A percentile compares a stretch with the other conserved stretches of the same genome.
Conservation (phyloP, 805 yeast species). For the Pichia heedii region DNA sequence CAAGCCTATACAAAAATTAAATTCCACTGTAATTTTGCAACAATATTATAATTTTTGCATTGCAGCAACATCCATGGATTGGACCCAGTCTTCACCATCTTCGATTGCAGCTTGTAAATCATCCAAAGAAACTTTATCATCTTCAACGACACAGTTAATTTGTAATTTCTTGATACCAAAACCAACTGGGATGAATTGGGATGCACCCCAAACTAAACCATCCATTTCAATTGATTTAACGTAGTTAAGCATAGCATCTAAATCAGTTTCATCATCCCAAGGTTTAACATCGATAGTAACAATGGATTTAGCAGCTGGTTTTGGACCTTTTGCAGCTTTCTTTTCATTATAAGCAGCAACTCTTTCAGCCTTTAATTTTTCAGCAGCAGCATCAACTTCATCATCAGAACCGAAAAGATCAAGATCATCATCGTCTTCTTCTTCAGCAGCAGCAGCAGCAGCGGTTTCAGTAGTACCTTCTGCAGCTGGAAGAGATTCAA, state of each 20-base stretch:
- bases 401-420: constrained; percentile 91
- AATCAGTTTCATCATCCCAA: constrained; percentile 99
- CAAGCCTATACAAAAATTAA: not conserved
- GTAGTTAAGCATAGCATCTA: constrained; percentile 77
- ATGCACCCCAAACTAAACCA: constrained; percentile 98
- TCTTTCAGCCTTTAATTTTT: constrained; percentile 94
- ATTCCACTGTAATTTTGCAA: no score
- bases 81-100: constrained; percentile 98
- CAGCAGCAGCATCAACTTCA: constrained; percentile 95
- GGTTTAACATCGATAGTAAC: constrained; percentile 98
- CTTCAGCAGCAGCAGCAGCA: constrained; percentile 54
- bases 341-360: constrained; percentile 95
- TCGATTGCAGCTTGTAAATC: constrained; percentile 71
- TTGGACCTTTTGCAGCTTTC: constrained; percentile 95
- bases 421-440: constrained; percentile 83
- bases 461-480: constrained; percentile 58
- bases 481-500: constrained; percentile 74
- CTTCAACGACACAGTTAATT: constrained; percentile 97
- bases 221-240: constrained; percentile 82
- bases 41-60: constrained; percentile 84
- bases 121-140: constrained; percentile 87
- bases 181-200: constrained; percentile 93
- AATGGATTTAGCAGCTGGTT: constrained; percentile 96
- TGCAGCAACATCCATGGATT: constrained; percentile 98
- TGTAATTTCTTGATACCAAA: constrained; percentile 99